Conservation (phyloP, 2,329 filamentous ascomycete species). For the Beauveria scarabaeidicola region DNA sequence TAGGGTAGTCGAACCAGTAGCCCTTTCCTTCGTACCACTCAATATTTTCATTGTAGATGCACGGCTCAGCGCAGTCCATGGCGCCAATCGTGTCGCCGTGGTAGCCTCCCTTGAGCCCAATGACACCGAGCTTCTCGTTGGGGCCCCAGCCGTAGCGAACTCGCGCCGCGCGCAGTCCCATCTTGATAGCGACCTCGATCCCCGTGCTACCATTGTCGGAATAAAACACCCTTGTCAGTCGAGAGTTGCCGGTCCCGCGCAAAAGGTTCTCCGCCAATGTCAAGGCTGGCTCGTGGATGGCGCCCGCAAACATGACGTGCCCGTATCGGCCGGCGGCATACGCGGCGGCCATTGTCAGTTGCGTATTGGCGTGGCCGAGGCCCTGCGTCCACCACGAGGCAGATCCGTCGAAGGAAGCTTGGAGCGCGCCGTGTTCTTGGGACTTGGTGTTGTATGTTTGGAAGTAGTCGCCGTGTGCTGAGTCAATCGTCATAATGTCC, state of each 20-base stretch:
- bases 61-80: constrained; percentile 77
- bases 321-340: constrained; percentile 78
- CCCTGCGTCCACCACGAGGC: constrained; percentile 92
- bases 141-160: constrained; percentile 58
- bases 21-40: constrained; percentile 79
- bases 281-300: constrained; percentile 71
- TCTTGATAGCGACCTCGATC: constrained; percentile 77
- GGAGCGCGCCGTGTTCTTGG: constrained; percentile 32
- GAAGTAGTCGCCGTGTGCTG: constrained; percentile 71
- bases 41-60: constrained; percentile 69
- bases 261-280: constrained; percentile 59
- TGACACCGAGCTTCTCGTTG: constrained; percentile 51
- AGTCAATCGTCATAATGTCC: constrained; percentile 69
- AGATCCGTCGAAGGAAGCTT: constrained; percentile 70
- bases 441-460: constrained; percentile 39
- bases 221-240: constrained; percentile 66
- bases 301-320: constrained; percentile 79
- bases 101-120: constrained; percentile 73
- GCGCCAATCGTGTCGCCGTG: constrained; percentile 84
- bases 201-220: constrained; percentile 80
- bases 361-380: constrained; percentile 68
- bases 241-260: constrained; percentile 49
- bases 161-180: constrained; percentile 65
- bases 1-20: constrained; percentile 73
- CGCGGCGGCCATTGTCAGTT: constrained; percentile 64